Evolutionary conservation across 1,284 basidiomycete genomes (phyloP), one percentile per base, ranked within the genome.

Genomic region (Sutorius eximius): DNA sequence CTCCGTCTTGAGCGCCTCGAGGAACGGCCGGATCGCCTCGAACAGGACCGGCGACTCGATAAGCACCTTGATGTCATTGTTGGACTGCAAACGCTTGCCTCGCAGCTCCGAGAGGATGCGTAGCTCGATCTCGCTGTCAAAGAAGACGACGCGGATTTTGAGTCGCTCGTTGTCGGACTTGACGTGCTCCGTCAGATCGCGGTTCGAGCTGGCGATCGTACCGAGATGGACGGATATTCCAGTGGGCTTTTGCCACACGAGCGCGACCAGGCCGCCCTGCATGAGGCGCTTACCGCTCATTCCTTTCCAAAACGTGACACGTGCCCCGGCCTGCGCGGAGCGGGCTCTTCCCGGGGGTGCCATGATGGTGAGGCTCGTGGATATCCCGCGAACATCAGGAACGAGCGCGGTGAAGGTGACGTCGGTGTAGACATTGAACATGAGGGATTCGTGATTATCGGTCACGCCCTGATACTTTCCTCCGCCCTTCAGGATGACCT

Each of bases 11-110:
- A 87, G 71, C 0, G 80, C 76, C 46, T 83, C 75, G 10, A 88
- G 72, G 67, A 87, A 87, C 0, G 86, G 86, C 3, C 82, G 74
- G 33, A 85, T 77, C 0, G 82, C 71, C 53, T 85, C 83, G 52
- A 79, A 86, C 74, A 87, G 75, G 40, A 86, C 77, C 0, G 81
- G 75, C 0, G 78, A 75, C 57, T 87, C 86, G n/a, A 86, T 67
- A 10, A 86, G 70, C 3, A 85, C 44, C 45, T 61, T 62, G 49
- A 63, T 51, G 3, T 57, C 59, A 3, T 60, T 49, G 0, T 60
- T 49, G 0, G 34, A 38, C 24, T 33, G 20, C 42, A 53, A 51
- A 37, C 52, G 51, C 4, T 57, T 48, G 13, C 51, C 60, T 43
- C 61, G 64, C 20, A 81, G 58, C 24, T 71, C 64, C 32, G 75